Evolutionary conservation across 345 rosid species (phyloP), one percentile per base, ranked within the genome.

Genomic region (Raphanus raphanistrum): DNA sequence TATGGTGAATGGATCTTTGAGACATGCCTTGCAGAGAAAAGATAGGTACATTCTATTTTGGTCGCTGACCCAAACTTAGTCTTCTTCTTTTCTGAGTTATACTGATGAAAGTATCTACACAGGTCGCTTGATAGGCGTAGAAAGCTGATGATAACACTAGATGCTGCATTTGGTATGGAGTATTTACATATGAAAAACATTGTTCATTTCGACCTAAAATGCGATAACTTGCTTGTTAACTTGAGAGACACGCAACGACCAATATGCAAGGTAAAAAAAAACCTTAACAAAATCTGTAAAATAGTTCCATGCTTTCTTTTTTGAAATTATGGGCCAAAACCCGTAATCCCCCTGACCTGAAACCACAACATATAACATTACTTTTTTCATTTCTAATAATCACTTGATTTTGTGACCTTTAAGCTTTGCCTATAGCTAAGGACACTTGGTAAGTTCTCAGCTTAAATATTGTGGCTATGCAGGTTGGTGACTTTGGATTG

Each of bases 141-240:
- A 76, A 92, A 82, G 90, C 87, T 94, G 64, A 83, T 86, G 74
- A 79, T 94, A 35, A 86, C 94, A 41, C 78, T 90, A 79, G 98
- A 94, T 81, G 94, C 97, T 48, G 98, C 97, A 68, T 88, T 90
- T 81, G 98, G 98, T 74, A 94, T 94, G 97, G 98, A 94, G 86
- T 94, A 94, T 81, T 77, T 94, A 70, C 97, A 94, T 85, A 54
- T 87, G 81, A 89, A 90, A 76, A 87, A 87, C 63, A 89, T 92
- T 27, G 97, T 94, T 66, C 98, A 94, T 80, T 94, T 94, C 71
- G 98, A 94, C 84, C 86, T 94, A 86, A 94, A 94, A 83, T 92
- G 96, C n/a, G 98, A 94, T 70, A 92, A 94, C 78, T 81, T 94
- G 80, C 91, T 92, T 15, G 94, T 94, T 74, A 94, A 92, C 81